A percentile compares a stretch with the other conserved stretches of the same genome.
Evolutionary conservation across 1,284 basidiomycete species (phyloP).

Genomic region (Fomitiporia mediterranea): DNA sequence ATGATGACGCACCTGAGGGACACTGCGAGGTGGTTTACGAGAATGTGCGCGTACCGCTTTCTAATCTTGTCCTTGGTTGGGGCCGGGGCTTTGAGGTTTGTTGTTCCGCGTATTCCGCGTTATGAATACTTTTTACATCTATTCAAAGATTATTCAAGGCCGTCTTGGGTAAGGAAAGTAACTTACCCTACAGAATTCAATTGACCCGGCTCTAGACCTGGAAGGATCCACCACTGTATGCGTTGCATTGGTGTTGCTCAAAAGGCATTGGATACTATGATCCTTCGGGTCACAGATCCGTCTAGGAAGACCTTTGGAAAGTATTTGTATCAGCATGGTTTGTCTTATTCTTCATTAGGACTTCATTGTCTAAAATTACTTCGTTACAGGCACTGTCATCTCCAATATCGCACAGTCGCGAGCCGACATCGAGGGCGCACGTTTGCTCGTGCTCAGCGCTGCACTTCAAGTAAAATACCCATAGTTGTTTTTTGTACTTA

Average conservation of each 20-base stretch:
- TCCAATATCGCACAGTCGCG: conserved; percentile 88
- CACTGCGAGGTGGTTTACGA: conserved; percentile 96
- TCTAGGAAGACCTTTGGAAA: conserved; percentile 92
- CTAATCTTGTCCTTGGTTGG: conserved; percentile 87
- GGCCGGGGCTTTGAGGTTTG: conserved; percentile 85
- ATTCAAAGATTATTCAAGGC: conserved; percentile 85
- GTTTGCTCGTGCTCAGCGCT: conserved; percentile 87
- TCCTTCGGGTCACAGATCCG: conserved; percentile 90
- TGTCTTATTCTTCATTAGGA: conserved; percentile 33
- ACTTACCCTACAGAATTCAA: not conserved
- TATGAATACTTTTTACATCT: conserved; percentile 2
- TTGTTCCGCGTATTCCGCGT: not conserved
- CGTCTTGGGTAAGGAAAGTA: conserved; percentile 71
- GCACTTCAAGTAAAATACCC: conserved; percentile 69
- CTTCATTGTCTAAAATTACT: conserved; percentile 29
- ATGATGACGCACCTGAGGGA: conserved; percentile 93
- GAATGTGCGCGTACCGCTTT: conserved; percentile 84
- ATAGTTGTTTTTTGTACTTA: not conserved
- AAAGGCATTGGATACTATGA: conserved; percentile 81
- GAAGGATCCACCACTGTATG: conserved; percentile 98
- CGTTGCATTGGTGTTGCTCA: conserved; percentile 89
- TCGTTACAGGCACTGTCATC: conserved; percentile 69
- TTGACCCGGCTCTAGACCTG: conserved; percentile 54
- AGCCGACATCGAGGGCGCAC: conserved; percentile 86
- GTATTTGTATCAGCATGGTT: conserved; percentile 86